Base-by-base conservation (phyloP, 2,329 filamentous ascomycete species). In the Biscogniauxia mediterranea region DNA sequence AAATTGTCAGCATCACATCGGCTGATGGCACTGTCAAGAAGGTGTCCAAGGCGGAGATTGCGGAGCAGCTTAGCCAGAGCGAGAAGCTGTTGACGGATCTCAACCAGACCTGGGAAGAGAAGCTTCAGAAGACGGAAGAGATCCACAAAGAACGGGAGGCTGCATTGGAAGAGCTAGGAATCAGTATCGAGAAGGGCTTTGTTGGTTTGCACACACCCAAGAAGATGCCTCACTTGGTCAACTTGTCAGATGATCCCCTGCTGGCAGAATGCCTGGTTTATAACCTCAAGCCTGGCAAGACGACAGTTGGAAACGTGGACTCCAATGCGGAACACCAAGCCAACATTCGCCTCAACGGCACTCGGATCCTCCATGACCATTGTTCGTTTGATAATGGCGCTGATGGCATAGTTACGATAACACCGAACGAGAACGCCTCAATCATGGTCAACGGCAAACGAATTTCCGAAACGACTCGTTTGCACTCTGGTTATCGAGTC, bases 101-200 rank as follows among this genome's bases (percentile, higher is more conserved):
- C 58, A 99, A 99, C 71, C 93, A 99, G 78, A 99, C 95, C 0
- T 99, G 95, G 95, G 95, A 99, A 78, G 87, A 99, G 78, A 98
- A 98, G 77, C 80, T 99, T 64, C 84, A 87, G 66, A 97, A 96
- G 79, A 99, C 95, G 0, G 95, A 99, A 75, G 88, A 94, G 69
- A 98, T 99, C 59, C 95, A 99, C 80, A 97, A 97, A 74, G 95
- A 99, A 77, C 88, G 95, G 68, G 95, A 99, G 77, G 88, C 93
- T 54, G 95, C 95, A 9, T 81, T 99, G 53, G 95, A 99, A 79
- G 95, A 99, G 75, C 84, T 99, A 52, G 95, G 95, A 66, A 98
- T 99, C 77, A 98, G 93, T 76, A 99, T 99, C 67, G 95, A 99
- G 74, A 99, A 99, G 76, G 95, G 95, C 6, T 97, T 97, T 72